Conservation (phyloP, 352 stramenopile genomes). For the Plasmopara viticola region DNA sequence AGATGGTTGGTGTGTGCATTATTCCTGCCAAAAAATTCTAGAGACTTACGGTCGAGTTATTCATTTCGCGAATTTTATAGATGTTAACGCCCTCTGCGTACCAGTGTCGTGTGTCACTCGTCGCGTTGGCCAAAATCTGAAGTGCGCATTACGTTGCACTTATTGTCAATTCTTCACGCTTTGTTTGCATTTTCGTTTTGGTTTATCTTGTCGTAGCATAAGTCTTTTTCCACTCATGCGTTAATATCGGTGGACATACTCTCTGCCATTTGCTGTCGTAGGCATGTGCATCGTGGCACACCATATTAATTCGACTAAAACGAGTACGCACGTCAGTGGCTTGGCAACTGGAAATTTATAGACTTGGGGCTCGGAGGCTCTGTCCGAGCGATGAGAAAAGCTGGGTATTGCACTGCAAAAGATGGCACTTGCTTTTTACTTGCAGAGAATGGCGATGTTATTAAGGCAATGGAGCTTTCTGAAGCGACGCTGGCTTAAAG, state of each 20-base stretch:
- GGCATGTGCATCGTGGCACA: too few relatives aligned
- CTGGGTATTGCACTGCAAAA: conserved; percentile 9
- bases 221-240: conserved; percentile 44
- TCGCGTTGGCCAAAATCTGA: conserved; percentile 23
- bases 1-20: too few relatives aligned
- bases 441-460: conserved; percentile 57
- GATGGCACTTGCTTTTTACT: conserved; percentile 36
- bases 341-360: conserved; percentile 59
- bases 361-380: conserved; percentile 53
- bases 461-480: conserved; percentile 56
- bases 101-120: conserved; percentile 17
- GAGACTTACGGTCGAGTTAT: too few relatives aligned
- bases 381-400: conserved; percentile 36
- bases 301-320: not conserved
- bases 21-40: too few relatives aligned
- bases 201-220: conserved; percentile 43
- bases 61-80: too few relatives aligned
- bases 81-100: too few relatives aligned
- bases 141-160: conserved; percentile 45
- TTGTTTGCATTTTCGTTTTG: conserved; percentile 45
- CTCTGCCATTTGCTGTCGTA: conserved; percentile 33
- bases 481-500: conserved; percentile 65
- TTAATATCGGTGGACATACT: conserved; percentile 47
- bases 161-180: conserved; percentile 64
- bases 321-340: conserved; percentile 5